Conservation (phyloP, 2,329 filamentous ascomycete genomes). For the Monosporascus ibericus region DNA sequence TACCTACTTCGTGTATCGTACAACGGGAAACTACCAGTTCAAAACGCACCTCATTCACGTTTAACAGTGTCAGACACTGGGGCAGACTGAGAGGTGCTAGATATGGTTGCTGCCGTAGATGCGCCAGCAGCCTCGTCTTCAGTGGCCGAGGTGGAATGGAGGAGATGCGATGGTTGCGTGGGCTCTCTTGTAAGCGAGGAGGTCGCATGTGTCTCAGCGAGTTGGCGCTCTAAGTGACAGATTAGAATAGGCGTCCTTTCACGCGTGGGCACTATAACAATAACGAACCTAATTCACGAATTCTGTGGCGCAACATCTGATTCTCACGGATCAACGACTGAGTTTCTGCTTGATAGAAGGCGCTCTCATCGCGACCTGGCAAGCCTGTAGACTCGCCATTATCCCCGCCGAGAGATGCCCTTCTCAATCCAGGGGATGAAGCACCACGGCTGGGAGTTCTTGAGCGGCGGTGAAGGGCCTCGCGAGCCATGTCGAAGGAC, state of each 20-base stretch:
- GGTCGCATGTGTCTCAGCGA: slow-evolving; percentile 36
- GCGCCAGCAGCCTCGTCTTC: slow-evolving; percentile 28
- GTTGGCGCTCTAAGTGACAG: slow-evolving; percentile 40
- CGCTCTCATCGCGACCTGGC: slow-evolving; percentile 65
- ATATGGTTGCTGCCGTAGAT: slow-evolving; percentile 3
- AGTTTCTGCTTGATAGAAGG: slow-evolving; percentile 78
- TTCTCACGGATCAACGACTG: slow-evolving; percentile 74
- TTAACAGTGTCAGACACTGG: slow-evolving; percentile 12
- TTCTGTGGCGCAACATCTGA: slow-evolving; percentile 72
- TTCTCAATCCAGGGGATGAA: slow-evolving; percentile 47
- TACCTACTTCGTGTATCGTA: not conserved
- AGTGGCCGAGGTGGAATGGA: slow-evolving; percentile 38
- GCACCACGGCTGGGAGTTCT: slow-evolving; percentile 53
- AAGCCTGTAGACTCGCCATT: slow-evolving; percentile 53
- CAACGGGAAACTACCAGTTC: not conserved
- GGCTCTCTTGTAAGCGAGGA: slow-evolving; percentile 38
- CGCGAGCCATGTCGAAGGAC: slow-evolving; percentile 53
- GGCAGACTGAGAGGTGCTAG: slow-evolving; percentile 9
- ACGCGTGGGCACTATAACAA: not conserved
- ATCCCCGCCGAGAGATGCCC: slow-evolving; percentile 54
- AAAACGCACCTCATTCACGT: slow-evolving; percentile 13
- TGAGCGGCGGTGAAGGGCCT: slow-evolving; percentile 50
- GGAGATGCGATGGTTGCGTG: slow-evolving; percentile 41
- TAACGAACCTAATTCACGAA: slow-evolving; percentile 60
- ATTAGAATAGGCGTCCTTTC: slow-evolving; percentile 16